Evolutionary conservation across 2,329 filamentous ascomycete species (phyloP).

Genomic region (Nemania diffusa): DNA sequence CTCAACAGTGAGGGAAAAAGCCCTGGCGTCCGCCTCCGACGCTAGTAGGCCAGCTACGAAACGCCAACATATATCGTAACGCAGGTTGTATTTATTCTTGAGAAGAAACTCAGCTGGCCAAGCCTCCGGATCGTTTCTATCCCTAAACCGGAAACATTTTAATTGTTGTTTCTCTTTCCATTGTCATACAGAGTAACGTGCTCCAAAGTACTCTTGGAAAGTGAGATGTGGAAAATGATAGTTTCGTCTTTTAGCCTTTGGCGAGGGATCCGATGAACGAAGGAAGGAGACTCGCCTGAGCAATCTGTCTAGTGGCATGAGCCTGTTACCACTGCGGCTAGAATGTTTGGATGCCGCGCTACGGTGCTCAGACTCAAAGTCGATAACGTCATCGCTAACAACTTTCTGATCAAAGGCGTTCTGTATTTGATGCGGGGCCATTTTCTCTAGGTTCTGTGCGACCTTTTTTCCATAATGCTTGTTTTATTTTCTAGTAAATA

Average conservation of each 20-base stretch:
- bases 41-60: conserved; percentile 7
- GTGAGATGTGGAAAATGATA: conserved; percentile 12
- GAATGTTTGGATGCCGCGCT: too few relatives aligned
- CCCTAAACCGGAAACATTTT: neutral
- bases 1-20: neutral
- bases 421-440: too few relatives aligned
- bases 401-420: too few relatives aligned
- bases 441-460: too few relatives aligned
- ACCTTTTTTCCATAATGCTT: conserved; percentile 55
- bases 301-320: neutral
- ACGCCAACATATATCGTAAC: conserved; percentile 8
- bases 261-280: neutral
- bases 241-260: neutral
- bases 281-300: neutral
- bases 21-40: neutral
- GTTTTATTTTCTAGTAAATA: conserved; percentile 49
- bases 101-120: neutral
- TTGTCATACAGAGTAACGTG: conserved; percentile 6
- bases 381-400: too few relatives aligned
- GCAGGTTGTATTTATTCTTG: neutral
- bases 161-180: neutral
- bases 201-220: conserved; percentile 15
- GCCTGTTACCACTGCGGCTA: neutral
- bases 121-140: neutral
- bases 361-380: conserved; percentile 42